Conservation (phyloP, 768 basidiomycete genomes). For the Boletus pseudopeckii region DNA sequence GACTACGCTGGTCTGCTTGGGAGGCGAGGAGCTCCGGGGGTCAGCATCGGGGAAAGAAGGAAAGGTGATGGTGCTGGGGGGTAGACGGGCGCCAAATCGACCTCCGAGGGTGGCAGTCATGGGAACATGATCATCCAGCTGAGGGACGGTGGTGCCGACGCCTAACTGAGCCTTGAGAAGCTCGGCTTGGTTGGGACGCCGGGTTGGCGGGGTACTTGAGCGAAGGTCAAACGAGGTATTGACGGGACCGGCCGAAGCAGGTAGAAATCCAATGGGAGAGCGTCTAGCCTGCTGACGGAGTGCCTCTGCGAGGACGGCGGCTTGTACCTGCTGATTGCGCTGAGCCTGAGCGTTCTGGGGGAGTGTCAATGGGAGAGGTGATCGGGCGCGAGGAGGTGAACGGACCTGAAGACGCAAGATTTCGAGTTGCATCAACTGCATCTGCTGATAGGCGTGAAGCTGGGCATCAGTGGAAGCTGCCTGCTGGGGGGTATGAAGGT, state of each 20-base stretch:
- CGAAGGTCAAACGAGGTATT: slow-evolving; percentile 63
- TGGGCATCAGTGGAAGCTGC: slow-evolving; percentile 40
- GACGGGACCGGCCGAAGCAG: slow-evolving; percentile 73
- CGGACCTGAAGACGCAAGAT: slow-evolving; percentile 76
- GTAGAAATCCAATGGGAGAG: slow-evolving; percentile 33
- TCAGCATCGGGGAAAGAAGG: slow-evolving; percentile 42
- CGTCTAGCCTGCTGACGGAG: slow-evolving; percentile 47
- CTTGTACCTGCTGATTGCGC: slow-evolving; percentile 58
- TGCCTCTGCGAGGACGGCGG: slow-evolving; percentile 62
- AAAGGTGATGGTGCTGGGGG: slow-evolving; percentile 38
- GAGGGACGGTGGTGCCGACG: slow-evolving; percentile 24
- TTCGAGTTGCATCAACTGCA: slow-evolving; percentile 86
- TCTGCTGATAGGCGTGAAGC: slow-evolving; percentile 59
- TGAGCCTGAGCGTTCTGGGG: slow-evolving; percentile 64
- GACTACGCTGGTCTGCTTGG: slow-evolving; percentile 63
- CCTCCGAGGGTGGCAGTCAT: slow-evolving; percentile 82
- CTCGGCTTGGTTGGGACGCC: slow-evolving; percentile 68
- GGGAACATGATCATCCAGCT: slow-evolving; percentile 58
- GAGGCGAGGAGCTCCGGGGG: slow-evolving; percentile 40
- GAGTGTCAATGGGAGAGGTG: slow-evolving; percentile 10
- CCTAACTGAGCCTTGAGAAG: slow-evolving; percentile 60
- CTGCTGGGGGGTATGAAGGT: slow-evolving; percentile 41
- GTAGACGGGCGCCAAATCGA: slow-evolving; percentile 62
- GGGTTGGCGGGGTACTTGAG: slow-evolving; percentile 54
- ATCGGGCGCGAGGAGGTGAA: background rate